These are phyloP conservation scores for Candida patagonica DNA, from an alignment of 805 yeast species.

Conservation along the genomic window DNA sequence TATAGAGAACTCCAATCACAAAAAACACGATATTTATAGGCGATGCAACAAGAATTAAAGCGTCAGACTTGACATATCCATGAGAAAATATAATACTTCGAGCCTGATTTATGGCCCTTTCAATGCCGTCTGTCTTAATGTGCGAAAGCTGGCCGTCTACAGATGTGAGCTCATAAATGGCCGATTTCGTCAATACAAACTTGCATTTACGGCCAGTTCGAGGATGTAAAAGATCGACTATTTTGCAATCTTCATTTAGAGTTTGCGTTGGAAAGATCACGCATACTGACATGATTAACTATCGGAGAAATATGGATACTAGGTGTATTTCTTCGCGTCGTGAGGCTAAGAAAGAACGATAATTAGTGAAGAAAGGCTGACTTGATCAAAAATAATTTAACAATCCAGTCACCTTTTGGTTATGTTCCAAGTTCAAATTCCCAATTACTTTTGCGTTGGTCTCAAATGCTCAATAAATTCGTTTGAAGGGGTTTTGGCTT, in stretches of 20 bases:
- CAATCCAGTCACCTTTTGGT: too few relatives aligned
- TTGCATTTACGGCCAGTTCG: conserved; percentile 14
- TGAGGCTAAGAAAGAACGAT: too few relatives aligned
- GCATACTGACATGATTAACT: too few relatives aligned
- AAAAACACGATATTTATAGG: conserved; percentile 24
- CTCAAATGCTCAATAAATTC: too few relatives aligned
- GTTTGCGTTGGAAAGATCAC: too few relatives aligned
- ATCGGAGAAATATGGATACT: too few relatives aligned
- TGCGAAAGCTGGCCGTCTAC: conserved; percentile 13
- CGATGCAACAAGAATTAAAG: conserved; percentile 18
- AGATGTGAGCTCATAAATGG: conserved; percentile 18
- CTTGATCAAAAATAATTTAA: too few relatives aligned
- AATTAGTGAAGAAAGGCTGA: too few relatives aligned
- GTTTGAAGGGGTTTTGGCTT: too few relatives aligned
- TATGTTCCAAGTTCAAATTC: too few relatives aligned
- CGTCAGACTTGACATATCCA: conserved; percentile 14
- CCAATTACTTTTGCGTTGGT: too few relatives aligned
- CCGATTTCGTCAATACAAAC: conserved; percentile 11
- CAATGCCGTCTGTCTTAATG: conserved; percentile 8
- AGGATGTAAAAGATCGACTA: conserved; percentile 19
- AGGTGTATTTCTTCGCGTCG: too few relatives aligned
- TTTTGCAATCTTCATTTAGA: not conserved
- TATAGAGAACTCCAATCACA: conserved; percentile 17
- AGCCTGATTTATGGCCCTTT: conserved; percentile 10
- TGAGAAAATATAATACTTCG: conserved; percentile 5